phyloP scores from a whole-genome alignment of 2,329 filamentous ascomycete genomes.

The Hymenoscyphus salicellus region DNA sequence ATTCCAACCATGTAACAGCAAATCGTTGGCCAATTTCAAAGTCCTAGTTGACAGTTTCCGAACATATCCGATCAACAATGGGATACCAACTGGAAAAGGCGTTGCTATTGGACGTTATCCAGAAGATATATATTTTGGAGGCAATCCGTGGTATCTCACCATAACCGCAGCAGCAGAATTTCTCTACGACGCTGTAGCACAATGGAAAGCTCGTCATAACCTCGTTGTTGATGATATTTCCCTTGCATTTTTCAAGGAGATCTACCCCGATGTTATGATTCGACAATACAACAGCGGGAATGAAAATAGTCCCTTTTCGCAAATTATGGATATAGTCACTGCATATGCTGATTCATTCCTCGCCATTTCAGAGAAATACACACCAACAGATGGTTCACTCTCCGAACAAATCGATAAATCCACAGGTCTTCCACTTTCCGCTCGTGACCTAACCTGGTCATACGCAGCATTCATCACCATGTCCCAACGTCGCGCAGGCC shows the following conservation, averaged over 20 bases:
- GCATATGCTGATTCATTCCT: constrained; percentile 60
- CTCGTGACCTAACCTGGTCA: constrained; percentile 69
- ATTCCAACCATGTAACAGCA: constrained; percentile 60
- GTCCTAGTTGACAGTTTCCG: constrained; percentile 72
- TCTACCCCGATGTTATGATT: constrained; percentile 55
- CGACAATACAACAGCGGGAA: constrained; percentile 63
- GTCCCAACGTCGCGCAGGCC: constrained; percentile 51
- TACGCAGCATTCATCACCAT: constrained; percentile 68
- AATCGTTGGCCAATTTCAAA: constrained; percentile 73
- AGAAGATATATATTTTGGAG: constrained; percentile 71
- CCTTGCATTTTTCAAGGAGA: constrained; percentile 67
- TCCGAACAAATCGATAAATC: constrained; percentile 63
- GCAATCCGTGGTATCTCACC: constrained; percentile 77
- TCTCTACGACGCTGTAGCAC: constrained; percentile 71
- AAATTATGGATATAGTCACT: constrained; percentile 53
- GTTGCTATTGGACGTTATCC: constrained; percentile 64
- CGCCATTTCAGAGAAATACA: constrained; percentile 47
- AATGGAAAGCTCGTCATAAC: constrained; percentile 62
- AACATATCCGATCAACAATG: constrained; percentile 64
- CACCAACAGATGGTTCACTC: constrained; percentile 56
- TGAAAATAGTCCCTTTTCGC: constrained; percentile 51
- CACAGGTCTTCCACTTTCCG: constrained; percentile 55
- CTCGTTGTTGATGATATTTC: constrained; percentile 63
- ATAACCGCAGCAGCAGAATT: constrained; percentile 77
- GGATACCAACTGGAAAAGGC: constrained; percentile 58